Evolutionary conservation across 495 filamentous ascomycete species (phyloP).

Genomic region (Lasiosphaeria miniovina): DNA sequence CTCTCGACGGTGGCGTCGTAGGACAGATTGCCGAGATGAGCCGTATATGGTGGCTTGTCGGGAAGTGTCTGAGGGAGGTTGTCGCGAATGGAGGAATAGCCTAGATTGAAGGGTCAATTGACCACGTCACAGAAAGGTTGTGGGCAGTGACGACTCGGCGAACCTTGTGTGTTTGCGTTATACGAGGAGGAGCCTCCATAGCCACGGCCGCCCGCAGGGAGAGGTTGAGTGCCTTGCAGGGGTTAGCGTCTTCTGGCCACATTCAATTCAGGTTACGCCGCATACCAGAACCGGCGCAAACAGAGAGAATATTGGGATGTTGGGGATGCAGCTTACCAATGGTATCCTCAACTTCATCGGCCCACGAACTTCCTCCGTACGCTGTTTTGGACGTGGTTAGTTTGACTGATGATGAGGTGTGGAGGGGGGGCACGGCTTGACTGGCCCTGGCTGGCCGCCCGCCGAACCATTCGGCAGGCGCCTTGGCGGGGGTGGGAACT

Average conservation of each 20-base stretch:
- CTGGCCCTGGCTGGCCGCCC: too few species aligned
- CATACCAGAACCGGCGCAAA: background rate
- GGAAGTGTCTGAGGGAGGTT: slow-evolving; percentile 72
- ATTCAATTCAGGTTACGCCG: background rate
- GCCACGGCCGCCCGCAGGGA: slow-evolving; percentile 37
- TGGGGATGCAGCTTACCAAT: slow-evolving; percentile 53
- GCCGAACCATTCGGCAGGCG: background rate
- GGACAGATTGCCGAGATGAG: slow-evolving; percentile 92
- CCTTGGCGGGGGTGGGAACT: slow-evolving; percentile 33
- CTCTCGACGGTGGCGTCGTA: slow-evolving; percentile 83
- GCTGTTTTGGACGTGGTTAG: slow-evolving; percentile 47
- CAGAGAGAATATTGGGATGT: background rate
- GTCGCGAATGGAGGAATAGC: slow-evolving; percentile 67
- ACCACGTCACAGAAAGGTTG: slow-evolving; percentile 13
- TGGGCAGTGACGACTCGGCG: slow-evolving; percentile 13
- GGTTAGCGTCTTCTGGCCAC: slow-evolving; percentile 1
- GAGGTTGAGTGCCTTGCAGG: slow-evolving; percentile 40
- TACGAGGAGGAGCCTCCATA: slow-evolving; percentile 13
- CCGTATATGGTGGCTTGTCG: slow-evolving; percentile 87
- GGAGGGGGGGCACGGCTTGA: background rate
- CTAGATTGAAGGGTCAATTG: slow-evolving; percentile 26
- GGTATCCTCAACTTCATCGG: slow-evolving; percentile 93
- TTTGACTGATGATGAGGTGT: background rate
- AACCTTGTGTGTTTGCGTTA: slow-evolving; percentile 23
- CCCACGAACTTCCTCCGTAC: slow-evolving; percentile 82